A percentile compares a stretch with the other conserved stretches of the same genome.
Evolutionary conservation across 73 alveolate genomes (phyloP).

Genomic region (Blepharisma japonicum): DNA sequence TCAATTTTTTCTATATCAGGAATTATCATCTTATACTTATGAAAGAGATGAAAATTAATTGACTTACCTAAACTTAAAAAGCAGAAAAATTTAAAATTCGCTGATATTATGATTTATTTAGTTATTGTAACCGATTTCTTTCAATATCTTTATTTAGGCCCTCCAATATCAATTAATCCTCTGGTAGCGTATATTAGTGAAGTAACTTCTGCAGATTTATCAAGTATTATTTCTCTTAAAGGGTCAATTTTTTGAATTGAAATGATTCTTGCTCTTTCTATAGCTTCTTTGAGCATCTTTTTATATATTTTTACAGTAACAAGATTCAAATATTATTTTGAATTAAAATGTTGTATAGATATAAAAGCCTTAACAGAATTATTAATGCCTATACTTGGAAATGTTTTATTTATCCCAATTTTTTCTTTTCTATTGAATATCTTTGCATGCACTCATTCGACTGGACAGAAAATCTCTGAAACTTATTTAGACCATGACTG

Average conservation of each 20-base stretch:
- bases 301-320: neutral
- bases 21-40: neutral
- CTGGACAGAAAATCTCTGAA: neutral
- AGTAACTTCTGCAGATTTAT: neutral
- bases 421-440: neutral
- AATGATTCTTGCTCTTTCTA: neutral
- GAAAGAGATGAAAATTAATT: neutral
- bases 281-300: neutral
- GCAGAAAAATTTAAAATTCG: neutral
- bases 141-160: neutral
- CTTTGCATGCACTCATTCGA: neutral
- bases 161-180: too few relatives aligned
- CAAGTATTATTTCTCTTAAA: neutral
- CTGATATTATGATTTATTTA: neutral
- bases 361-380: neutral
- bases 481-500: neutral
- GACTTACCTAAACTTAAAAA: neutral
- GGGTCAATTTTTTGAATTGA: neutral
- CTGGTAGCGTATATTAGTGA: too few relatives aligned
- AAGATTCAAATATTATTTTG: neutral
- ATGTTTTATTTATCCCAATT: neutral
- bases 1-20: neutral
- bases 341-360: neutral
- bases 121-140: neutral
- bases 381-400: neutral